Conservation (phyloP, 1,139 yeast genomes). For the Kazachstania sp. region DNA sequence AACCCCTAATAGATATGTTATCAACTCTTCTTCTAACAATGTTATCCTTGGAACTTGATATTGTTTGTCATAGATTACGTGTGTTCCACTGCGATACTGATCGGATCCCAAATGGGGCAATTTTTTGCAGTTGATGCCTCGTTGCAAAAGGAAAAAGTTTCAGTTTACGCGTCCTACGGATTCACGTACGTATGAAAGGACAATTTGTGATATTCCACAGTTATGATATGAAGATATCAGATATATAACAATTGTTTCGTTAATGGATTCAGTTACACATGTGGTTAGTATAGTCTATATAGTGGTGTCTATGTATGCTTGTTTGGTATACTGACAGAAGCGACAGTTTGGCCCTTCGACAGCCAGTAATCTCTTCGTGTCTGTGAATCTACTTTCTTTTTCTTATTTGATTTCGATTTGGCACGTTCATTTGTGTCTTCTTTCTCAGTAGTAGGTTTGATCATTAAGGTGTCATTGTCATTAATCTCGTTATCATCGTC, state of each 20-base stretch:
- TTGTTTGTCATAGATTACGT: too few species aligned
- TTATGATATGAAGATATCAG: not conserved
- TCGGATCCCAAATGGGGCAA: too few species aligned
- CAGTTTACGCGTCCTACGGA: too few species aligned
- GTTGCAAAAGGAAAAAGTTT: too few species aligned
- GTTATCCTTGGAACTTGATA: too few species aligned
- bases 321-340: slow-evolving; percentile 3
- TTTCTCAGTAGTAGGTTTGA: not conserved
- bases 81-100: too few species aligned
- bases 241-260: not conserved
- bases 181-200: not conserved
- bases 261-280: not conserved
- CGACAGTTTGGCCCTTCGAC: slow-evolving; percentile 32
- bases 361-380: slow-evolving; percentile 39
- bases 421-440: slow-evolving; percentile 8
- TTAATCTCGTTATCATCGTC: slow-evolving; percentile 19
- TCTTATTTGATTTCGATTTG: not conserved
- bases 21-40: too few species aligned
- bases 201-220: not conserved
- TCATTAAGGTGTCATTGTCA: slow-evolving; percentile 3
- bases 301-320: slow-evolving; percentile 1
- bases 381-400: slow-evolving; percentile 27
- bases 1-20: too few species aligned
- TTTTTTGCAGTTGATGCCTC: too few species aligned
- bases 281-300: not conserved